Evolutionary conservation across 306 rosid species (phyloP), one percentile per base, ranked within the genome.

Genomic region (Acacia confusa): DNA sequence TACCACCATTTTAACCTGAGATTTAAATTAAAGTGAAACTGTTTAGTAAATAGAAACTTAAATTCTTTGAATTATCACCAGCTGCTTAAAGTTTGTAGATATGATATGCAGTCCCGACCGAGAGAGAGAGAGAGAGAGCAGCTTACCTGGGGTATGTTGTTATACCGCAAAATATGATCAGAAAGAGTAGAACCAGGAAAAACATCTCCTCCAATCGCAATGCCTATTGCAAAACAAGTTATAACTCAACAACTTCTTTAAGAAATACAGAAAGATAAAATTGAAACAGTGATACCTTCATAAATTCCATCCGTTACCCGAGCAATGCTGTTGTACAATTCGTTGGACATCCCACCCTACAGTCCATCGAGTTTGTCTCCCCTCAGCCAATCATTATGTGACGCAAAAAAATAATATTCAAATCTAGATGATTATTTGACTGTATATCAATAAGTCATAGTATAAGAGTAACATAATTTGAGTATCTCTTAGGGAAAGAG

Each of bases 271-370:
- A 16, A 81, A 79, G 64, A 70, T 41, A 25, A 79, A 87, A 76
- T 27, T 72, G 63, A 74, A 79, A 79, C 57, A 70, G 41, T n/a
- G 9, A 7, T 89, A 96, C 99, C 98, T 94, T 92, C 99, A 82
- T 87, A 96, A 78, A 96, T 91, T 75, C 99, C 99, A 78, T 96
- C 97, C 65, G 99, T 88, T 76, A 96, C 99, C 65, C 99, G 99
- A 66, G 94, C 98, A 82, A 94, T 88, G 28, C 89, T 86, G 82
- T 82, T 96, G 92, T 96, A 96, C 84, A 96, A 77, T 86, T 96
- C 99, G 78, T 94, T 96, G 80, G 99, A 96, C 99, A 96, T 96
- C 69, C 99, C 99, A 85, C 99, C 99, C 99, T 96, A 91, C 69
- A 72, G 71, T 85, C 83, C 38, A 53, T 34, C 72, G 85, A 87